phyloP scores from a whole-genome alignment of 1,284 basidiomycete species.

The Moesziomyces globuligerus region DNA sequence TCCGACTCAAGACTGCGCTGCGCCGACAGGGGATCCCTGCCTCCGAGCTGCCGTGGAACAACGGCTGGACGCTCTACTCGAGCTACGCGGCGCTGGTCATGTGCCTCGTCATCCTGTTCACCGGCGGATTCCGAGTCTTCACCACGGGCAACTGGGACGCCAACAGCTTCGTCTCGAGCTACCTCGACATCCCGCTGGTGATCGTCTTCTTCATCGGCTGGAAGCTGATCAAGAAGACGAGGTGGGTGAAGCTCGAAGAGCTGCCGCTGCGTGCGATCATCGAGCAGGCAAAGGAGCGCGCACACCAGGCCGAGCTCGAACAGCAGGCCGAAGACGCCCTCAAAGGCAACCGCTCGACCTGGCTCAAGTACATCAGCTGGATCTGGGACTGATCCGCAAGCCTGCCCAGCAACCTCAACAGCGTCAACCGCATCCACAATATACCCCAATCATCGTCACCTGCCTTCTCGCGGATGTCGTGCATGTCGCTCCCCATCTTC shows the following conservation, averaged over 20 bases:
- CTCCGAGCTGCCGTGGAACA: slow-evolving; percentile 68
- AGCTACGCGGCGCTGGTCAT: slow-evolving; percentile 39
- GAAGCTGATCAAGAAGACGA: slow-evolving; percentile 45
- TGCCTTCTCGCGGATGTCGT: too few relatives aligned
- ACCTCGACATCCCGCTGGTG: slow-evolving; percentile 79
- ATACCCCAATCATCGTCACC: not conserved
- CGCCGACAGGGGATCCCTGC: slow-evolving; percentile 74
- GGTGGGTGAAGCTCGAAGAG: slow-evolving; percentile 28
- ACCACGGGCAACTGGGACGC: slow-evolving; percentile 46
- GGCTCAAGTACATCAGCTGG: slow-evolving; percentile 35
- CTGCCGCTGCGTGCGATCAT: slow-evolving; percentile 26
- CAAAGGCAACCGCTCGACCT: slow-evolving; percentile 11
- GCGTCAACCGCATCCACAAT: slow-evolving; percentile 2
- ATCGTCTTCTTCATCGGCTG: slow-evolving; percentile 75
- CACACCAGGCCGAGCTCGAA: slow-evolving; percentile 9
- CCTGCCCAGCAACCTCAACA: not conserved
- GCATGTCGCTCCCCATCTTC: too few relatives aligned
- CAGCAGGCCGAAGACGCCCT: slow-evolving; percentile 19
- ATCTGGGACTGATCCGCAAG: slow-evolving; percentile 26
- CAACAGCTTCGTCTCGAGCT: slow-evolving; percentile 82
- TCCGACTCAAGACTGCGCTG: slow-evolving; percentile 77
- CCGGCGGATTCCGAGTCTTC: slow-evolving; percentile 68
- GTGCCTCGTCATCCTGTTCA: slow-evolving; percentile 48
- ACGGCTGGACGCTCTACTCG: slow-evolving; percentile 60
- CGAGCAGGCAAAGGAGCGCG: slow-evolving; percentile 20